A percentile compares a stretch with the other conserved stretches of the same genome.
Evolutionary conservation across 306 rosid species (phyloP).

Genomic region (Fragaria vesca): DNA sequence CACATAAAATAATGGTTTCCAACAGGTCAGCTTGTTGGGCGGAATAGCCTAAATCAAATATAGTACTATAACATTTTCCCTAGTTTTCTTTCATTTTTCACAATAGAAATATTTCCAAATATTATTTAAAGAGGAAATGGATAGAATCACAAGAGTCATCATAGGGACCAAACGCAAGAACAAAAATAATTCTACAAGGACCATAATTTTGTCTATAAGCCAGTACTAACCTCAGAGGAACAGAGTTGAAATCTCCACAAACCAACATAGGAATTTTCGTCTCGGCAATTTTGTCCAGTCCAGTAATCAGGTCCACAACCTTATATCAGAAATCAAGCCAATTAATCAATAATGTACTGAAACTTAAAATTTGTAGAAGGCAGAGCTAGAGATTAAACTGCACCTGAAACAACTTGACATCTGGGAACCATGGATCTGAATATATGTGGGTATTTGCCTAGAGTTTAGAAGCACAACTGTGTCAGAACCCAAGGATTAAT

Average conservation of each 20-base stretch:
- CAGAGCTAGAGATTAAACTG: conserved; percentile 4
- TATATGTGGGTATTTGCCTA: conserved; percentile 44
- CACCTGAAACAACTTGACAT: conserved; percentile 35
- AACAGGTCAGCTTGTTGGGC: background rate
- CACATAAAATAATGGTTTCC: background rate
- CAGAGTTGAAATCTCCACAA: conserved; percentile 35
- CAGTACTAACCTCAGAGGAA: conserved; percentile 26
- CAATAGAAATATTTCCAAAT: background rate
- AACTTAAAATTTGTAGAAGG: background rate
- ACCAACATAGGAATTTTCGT: conserved; percentile 25
- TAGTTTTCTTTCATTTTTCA: background rate
- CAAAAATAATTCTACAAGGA: background rate
- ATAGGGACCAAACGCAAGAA: background rate
- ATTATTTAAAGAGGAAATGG: background rate
- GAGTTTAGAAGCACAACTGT: background rate
- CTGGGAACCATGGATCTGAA: conserved; percentile 8
- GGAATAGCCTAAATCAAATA: background rate
- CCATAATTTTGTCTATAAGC: background rate
- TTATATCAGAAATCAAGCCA: conserved; percentile 3
- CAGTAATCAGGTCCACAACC: conserved; percentile 27
- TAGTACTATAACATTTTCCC: background rate
- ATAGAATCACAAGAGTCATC: background rate
- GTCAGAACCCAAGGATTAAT: conserved; percentile 7
- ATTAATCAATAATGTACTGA: background rate
- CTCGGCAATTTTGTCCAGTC: conserved; percentile 18